These are phyloP conservation scores for Chlorociboria aeruginascens DNA, from an alignment of 495 filamentous ascomycete species.

Conservation along the genomic window DNA sequence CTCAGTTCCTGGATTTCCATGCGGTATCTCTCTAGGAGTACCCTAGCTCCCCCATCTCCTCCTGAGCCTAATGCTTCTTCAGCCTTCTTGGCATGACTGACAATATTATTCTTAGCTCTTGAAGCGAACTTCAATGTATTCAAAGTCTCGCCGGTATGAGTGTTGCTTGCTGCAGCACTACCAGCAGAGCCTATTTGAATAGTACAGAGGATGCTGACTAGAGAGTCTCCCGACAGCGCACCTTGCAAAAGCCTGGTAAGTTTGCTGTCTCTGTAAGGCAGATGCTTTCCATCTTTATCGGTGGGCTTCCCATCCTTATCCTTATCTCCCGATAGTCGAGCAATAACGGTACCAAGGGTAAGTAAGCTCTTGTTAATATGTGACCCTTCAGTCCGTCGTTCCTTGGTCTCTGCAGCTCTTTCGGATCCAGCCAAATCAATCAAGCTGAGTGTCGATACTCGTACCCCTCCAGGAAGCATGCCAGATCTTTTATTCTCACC, in stretches of 20 bases:
- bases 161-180: constrained; percentile 47
- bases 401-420: constrained; percentile 88
- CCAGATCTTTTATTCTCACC: constrained; percentile 62
- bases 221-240: constrained; percentile 82
- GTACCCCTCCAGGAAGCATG: constrained; percentile 77
- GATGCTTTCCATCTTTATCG: constrained; percentile 76
- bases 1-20: constrained; percentile 84
- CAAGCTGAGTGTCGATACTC: constrained; percentile 86
- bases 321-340: constrained; percentile 67
- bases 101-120: constrained; percentile 92
- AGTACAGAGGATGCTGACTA: constrained; percentile 95
- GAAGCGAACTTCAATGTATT: constrained; percentile 97
- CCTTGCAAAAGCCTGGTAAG: constrained; percentile 87
- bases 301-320: constrained; percentile 65
- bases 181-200: constrained; percentile 66
- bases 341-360: constrained; percentile 91
- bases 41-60: constrained; percentile 71
- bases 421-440: constrained; percentile 97
- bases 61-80: constrained; percentile 74
- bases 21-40: constrained; percentile 84
- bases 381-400: constrained; percentile 85
- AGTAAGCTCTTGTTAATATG: constrained; percentile 98
- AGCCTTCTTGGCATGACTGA: constrained; percentile 90
- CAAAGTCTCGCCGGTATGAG: constrained; percentile 75
- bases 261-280: constrained; percentile 95